Base-by-base conservation (phyloP, 495 filamentous ascomycete species). In the Aspergillus wentii region DNA sequence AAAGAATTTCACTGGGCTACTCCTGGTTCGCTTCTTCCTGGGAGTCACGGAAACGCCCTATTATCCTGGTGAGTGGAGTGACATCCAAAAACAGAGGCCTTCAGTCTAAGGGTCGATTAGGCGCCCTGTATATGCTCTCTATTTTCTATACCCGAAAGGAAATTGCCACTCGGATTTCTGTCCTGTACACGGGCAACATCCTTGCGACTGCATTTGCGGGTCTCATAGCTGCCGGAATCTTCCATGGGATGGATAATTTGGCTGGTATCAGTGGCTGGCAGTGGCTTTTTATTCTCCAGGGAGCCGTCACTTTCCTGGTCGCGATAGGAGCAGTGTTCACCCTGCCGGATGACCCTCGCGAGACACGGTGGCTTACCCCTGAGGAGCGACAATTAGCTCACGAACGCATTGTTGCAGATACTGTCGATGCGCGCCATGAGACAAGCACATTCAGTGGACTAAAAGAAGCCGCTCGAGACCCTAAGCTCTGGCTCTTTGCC, bases 211-310 rank as follows among this genome's bases (percentile, higher is more conserved):
- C 69, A 10, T 74, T 74, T 41, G 59, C 61, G 3, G 71, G 71
- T 11, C 56, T 75, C n/a, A 68, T 76, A 39, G 59, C 66, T n/a
- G 67, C 48, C 16, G 51, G 51, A 15, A 44, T 58, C 31, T 49
- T 52, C 22, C 26, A 45, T 17, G 40, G 47, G 3, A 46, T 58
- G 43, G 48, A 46, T 11, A 43, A 44, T 13, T 33, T 46, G 2
- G 54, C 69, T 17, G 78, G 75, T 30, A 84, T 85, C 42, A 49
- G 53, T 1, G 86, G 85, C 22, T 95, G 88, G 88, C 69, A 85
- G 33, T 94, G 88, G 88, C 71, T 76, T 34, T 75, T 69, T 34
- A 51, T 70, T 43, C 52, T 74, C 13, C 85, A 90, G 58, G 88
- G 88, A 14, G 35, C 62, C 2, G 57, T 87, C 8, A 89, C 86